A percentile compares a stretch with the other conserved stretches of the same genome.
Conservation (phyloP, 2,329 filamentous ascomycete species). For the Xylariaceae sp. region DNA sequence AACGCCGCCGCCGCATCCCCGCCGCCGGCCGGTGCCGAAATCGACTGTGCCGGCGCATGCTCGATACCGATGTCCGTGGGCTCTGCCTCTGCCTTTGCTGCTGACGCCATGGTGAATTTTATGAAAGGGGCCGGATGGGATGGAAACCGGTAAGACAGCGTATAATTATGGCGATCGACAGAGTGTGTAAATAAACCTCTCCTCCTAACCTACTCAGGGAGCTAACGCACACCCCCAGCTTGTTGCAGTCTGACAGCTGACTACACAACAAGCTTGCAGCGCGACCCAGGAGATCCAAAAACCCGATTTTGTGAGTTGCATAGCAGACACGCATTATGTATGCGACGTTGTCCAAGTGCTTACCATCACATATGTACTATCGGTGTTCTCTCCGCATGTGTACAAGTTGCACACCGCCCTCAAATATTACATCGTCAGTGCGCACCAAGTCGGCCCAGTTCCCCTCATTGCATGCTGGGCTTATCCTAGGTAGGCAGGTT, state of each 20-base stretch:
- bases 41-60: not conserved
- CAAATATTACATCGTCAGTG: slow-evolving; percentile 8
- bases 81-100: not conserved
- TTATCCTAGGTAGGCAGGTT: slow-evolving; percentile 8
- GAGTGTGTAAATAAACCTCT: not conserved
- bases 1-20: slow-evolving; percentile 50
- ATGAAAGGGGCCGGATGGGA: not conserved
- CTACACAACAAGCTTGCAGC: too few species aligned
- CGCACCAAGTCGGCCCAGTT: not conserved
- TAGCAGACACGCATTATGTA: too few species aligned
- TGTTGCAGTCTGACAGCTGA: too few species aligned
- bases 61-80: not conserved
- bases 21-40: not conserved
- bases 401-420: slow-evolving; percentile 15
- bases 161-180: not conserved
- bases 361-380: too few species aligned
- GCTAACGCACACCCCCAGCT: too few species aligned
- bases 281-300: too few species aligned
- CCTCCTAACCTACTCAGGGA: too few species aligned
- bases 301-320: too few species aligned
- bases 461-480: not conserved
- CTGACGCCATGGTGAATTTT: not conserved
- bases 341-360: too few species aligned
- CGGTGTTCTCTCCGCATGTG: not conserved
- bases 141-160: not conserved